Base-by-base conservation (phyloP, 2,329 filamentous ascomycete species). In the Furcasterigmium furcatum region DNA sequence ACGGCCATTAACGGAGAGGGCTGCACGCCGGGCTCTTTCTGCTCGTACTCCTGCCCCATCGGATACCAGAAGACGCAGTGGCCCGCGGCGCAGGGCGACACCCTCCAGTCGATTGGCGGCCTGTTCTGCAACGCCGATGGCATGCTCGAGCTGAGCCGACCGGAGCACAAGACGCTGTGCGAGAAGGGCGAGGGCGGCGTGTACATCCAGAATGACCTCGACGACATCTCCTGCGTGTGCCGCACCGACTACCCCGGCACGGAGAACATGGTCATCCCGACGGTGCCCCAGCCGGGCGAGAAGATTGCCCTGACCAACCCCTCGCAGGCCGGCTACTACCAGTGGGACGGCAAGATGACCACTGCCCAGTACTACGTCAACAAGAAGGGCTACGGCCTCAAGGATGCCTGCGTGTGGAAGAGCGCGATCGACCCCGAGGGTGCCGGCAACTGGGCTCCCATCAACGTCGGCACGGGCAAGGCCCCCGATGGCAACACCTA, bases 361-460 rank as follows among this genome's bases (percentile, higher is more conserved):
- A 91, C 89, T 40, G 91, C 91, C 38, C 94, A 97, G 72, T 97
- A 96, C 79, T 99, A 99, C 65, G 80, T 97, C 70, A 97, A 97
- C 80, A 87, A 87, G 58, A 77, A 81, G 56, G 91, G 90, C 49
- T 73, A 87, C 44, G 58, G 68, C 16, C 70, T 82, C 47, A 64
- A 82, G 53, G 69, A 91, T 12, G 88, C 81, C 42, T 99, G 94
- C 71, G 68, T 79, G 47, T 97, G 94, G 94, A 64, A 63, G 53
- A 76, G 72, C 61, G n/a, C 57, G 19, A 56, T 54, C 16, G 67
- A 71, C 55, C 66, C 71, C 32, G 73, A 79, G 43, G 75, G 75
- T 18, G 73, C 82, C 48, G 84, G 94, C 54, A 96, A 99, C 80
- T 96, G 80, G 78, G 85, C 94, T 40, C 91, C 94, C 24, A 71